Percentiles rank a stretch among this genome's conserved stretches.
Evolutionary conservation across 306 rosid species (phyloP).

Genomic region (Begonia masoniana): DNA sequence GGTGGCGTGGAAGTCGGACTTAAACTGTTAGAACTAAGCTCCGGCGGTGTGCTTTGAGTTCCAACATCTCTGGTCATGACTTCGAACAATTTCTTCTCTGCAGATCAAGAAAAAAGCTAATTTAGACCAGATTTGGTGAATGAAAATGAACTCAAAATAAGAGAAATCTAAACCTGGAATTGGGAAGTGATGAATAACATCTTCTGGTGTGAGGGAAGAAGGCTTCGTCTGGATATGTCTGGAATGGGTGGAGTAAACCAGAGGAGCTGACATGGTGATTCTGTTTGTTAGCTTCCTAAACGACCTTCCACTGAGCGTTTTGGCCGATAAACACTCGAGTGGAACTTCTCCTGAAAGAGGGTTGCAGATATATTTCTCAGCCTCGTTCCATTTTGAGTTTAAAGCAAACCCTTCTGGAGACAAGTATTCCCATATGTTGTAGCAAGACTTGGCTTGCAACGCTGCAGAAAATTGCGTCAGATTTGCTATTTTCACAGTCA

Average conservation of each 20-base stretch:
- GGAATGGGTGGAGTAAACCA: constrained; percentile 34
- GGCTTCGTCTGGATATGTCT: constrained; percentile 36
- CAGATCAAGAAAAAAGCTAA: constrained; percentile 5
- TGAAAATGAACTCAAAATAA: background rate
- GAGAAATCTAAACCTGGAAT: constrained; percentile 42
- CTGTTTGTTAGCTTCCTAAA: constrained; percentile 43
- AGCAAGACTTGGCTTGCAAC: constrained; percentile 60
- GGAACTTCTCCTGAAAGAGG: constrained; percentile 93
- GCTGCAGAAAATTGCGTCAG: constrained; percentile 28
- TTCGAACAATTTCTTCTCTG: constrained; percentile 41
- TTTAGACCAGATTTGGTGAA: background rate
- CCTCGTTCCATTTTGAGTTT: constrained; percentile 95
- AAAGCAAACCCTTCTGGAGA: constrained; percentile 89
- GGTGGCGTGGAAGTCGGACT: constrained; percentile 58
- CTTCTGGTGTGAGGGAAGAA: constrained; percentile 26
- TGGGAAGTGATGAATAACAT: constrained; percentile 26
- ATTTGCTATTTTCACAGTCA: background rate
- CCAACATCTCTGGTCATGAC: constrained; percentile 65
- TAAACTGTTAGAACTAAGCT: constrained; percentile 43
- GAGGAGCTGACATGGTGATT: constrained; percentile 66
- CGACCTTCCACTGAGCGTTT: constrained; percentile 80
- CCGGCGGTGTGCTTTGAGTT: constrained; percentile 61
- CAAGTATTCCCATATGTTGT: constrained; percentile 53
- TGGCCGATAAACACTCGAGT: constrained; percentile 85
- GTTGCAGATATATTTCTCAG: constrained; percentile 87